Evolutionary conservation across 192 early-diverging fungal species (phyloP).

Genomic region (Coemansia sp.): DNA sequence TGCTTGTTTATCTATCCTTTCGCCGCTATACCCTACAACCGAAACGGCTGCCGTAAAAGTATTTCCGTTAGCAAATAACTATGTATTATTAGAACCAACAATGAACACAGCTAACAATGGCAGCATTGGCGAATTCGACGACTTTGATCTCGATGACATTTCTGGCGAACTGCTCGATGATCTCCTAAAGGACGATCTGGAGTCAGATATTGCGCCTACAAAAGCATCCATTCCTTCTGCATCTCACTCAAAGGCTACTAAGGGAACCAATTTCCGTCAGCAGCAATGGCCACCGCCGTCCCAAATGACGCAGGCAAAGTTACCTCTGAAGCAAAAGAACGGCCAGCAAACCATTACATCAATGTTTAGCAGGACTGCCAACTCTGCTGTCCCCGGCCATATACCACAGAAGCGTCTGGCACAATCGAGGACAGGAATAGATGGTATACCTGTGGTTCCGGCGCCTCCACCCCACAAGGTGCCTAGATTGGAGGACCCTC

Average conservation of each 20-base stretch:
- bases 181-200: constrained; percentile 36
- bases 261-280: neutral
- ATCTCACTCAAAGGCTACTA: neutral
- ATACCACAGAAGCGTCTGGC: constrained; percentile 13
- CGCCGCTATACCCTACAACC: neutral
- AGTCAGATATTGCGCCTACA: constrained; percentile 15
- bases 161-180: constrained; percentile 40
- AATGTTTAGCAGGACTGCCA: constrained; percentile 20
- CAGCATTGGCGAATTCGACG: constrained; percentile 24
- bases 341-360: constrained; percentile 47
- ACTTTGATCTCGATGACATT: constrained; percentile 40
- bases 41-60: neutral
- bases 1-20: neutral
- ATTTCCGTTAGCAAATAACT: neutral
- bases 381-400: neutral
- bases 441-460: constrained; percentile 6
- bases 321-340: constrained; percentile 2
- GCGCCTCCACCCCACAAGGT: constrained; percentile 7
- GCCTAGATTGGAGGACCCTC: neutral
- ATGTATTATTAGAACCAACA: constrained; percentile 8
- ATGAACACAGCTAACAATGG: constrained; percentile 12
- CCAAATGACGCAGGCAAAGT: neutral
- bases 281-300: constrained; percentile 15
- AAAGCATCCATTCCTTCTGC: neutral
- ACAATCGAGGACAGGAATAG: constrained; percentile 1